Evolutionary conservation across 148 eudicot species (phyloP), one percentile per base, ranked within the genome.

Genomic region (Nepenthes mirabilis): DNA sequence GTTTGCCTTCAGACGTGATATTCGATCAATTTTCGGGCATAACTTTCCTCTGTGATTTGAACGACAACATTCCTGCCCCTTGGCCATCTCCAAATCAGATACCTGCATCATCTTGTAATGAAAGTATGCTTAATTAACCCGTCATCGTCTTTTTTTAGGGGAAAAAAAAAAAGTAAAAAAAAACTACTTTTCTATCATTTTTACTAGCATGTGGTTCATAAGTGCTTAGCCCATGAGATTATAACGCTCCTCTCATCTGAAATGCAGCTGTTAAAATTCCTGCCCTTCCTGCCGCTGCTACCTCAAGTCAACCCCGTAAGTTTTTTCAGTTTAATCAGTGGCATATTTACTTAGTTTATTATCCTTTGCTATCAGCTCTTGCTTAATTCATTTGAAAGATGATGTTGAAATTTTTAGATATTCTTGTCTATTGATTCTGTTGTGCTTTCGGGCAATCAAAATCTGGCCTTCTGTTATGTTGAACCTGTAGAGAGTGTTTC

Each of bases 41-140:
- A 35, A 82, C 83, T 63, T 93, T 93, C 68, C 75, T 88, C n/a
- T 93, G 98, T 66, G 98, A 93, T 70, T 77, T 93, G 68, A 93
- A 93, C 32, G 98, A 93, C 71, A 88, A 93, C 72, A 88, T 93
- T 69, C 86, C 96, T 10, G 95, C 98, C 72, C 93, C 90, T 65
- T 93, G 98, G 98, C 98, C 98, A 23, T 80, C 91, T 47, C 53
- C 82, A 56, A 69, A 81, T 67, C 87, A 80, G 70, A 55, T 80
- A 71, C 82, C 91, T 47, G 57, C 88, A 64, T 79, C 96, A 59
- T 78, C 91, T 35, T 93, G 98, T 79, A 88, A 88, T 64, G 83
- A 82, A 75, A 74, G 98, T 93, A 86, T 34, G 88, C 70, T 1
- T 34, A 34, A 23, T 1, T 34, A 34, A 23, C 55, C 33, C 62